Conservation (phyloP, 441 rosid species). For the Capsella rubella region DNA sequence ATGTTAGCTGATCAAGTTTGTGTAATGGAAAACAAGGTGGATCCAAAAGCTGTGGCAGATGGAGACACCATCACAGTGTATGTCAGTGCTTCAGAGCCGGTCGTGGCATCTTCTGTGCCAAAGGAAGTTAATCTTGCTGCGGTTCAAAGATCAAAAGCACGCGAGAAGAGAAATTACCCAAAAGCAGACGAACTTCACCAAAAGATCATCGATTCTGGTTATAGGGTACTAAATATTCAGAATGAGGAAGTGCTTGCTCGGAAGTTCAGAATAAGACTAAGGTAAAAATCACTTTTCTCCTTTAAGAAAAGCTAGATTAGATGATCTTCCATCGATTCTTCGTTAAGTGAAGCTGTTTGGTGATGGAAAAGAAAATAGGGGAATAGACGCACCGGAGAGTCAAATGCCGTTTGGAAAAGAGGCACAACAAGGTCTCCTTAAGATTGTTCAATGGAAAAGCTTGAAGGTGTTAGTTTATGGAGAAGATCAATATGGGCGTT, state of each 20-base stretch:
- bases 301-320: background rate
- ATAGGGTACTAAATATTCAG: constrained; percentile 56
- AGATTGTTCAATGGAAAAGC: constrained; percentile 65
- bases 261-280: constrained; percentile 68
- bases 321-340: constrained; percentile 6
- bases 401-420: constrained; percentile 78
- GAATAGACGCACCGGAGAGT: constrained; percentile 89
- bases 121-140: constrained; percentile 63
- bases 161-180: constrained; percentile 54
- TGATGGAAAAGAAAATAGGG: constrained; percentile 53
- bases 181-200: constrained; percentile 75
- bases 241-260: constrained; percentile 74
- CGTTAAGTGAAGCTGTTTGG: constrained; percentile 15
- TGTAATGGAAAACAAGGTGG: constrained; percentile 59
- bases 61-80: constrained; percentile 84
- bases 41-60: constrained; percentile 73
- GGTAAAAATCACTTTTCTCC: constrained; percentile 46
- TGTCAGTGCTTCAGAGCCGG: constrained; percentile 60
- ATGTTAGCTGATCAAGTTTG: constrained; percentile 19
- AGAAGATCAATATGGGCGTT: constrained; percentile 71
- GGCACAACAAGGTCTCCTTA: constrained; percentile 64
- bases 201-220: constrained; percentile 69
- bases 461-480: constrained; percentile 62
- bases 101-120: constrained; percentile 69
- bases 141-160: constrained; percentile 64